These are phyloP conservation scores for Lipomyces oligophaga DNA, from an alignment of 805 yeast genomes.

Conservation along the genomic window DNA sequence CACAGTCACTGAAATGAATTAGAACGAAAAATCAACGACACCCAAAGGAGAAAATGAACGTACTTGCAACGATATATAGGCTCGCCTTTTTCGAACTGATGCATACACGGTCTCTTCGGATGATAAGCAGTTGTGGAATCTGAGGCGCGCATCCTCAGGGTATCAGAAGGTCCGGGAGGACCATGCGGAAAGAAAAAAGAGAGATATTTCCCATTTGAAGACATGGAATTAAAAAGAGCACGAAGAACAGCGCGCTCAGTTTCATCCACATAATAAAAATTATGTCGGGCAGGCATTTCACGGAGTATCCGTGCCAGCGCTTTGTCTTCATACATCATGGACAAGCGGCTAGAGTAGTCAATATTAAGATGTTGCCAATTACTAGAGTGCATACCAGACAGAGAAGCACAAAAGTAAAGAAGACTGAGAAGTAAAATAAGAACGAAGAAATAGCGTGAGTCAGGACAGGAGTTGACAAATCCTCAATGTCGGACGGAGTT, in stretches of 20 bases:
- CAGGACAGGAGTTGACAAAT: too few relatives aligned
- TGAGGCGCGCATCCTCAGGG: constrained; percentile 28
- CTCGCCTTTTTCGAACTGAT: constrained; percentile 70
- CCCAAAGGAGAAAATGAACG: too few relatives aligned
- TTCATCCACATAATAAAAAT: constrained; percentile 31
- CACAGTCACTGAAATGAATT: constrained; percentile 43
- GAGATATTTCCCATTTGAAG: constrained; percentile 44
- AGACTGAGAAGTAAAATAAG: too few relatives aligned
- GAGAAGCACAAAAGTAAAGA: too few relatives aligned
- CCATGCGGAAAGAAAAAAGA: constrained; percentile 41
- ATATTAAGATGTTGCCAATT: too few relatives aligned
- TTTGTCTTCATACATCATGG: constrained; percentile 14
- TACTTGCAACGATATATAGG: constrained; percentile 67
- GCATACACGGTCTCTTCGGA: constrained; percentile 66
- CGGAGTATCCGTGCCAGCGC: constrained; percentile 28
- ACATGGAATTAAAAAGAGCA: constrained; percentile 45
- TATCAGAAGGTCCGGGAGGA: constrained; percentile 9
- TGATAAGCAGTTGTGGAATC: constrained; percentile 43
- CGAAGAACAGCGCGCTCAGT: constrained; percentile 26
- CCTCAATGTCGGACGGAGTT: too few relatives aligned
- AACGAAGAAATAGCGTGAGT: too few relatives aligned
- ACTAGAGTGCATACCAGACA: too few relatives aligned
- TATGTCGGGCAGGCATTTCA: constrained; percentile 34
- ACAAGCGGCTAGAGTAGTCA: too few relatives aligned
- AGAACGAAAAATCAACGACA: too few relatives aligned